Conservation (phyloP, 495 filamentous ascomycete genomes). For the Glarea lozoyensis region DNA sequence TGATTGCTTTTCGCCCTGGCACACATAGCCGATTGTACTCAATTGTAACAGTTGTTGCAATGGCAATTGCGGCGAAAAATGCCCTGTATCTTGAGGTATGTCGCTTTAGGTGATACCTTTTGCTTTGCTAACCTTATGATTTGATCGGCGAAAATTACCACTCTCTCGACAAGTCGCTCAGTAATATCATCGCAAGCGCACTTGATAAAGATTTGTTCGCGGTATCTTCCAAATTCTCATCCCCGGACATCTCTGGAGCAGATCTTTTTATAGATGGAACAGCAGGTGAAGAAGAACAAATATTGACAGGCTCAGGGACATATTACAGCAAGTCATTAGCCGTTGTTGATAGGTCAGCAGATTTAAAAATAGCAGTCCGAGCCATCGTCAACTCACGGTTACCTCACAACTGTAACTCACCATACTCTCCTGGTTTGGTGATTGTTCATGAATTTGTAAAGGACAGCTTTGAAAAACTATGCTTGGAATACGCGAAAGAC, state of each 20-base stretch:
- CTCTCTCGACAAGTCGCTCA: neutral
- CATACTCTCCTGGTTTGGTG: neutral
- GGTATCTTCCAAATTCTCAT: neutral
- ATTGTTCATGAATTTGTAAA: neutral
- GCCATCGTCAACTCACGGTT: neutral
- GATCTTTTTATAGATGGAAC: neutral
- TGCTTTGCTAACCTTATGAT: too few species aligned
- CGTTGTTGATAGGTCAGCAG: neutral
- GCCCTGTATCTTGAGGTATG: conserved; percentile 15
- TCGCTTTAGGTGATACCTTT: too few species aligned
- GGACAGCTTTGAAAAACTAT: neutral
- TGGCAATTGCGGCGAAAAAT: conserved; percentile 14
- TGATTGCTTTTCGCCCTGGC: conserved; percentile 5
- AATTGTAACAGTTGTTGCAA: conserved; percentile 1
- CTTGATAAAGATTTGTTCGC: neutral
- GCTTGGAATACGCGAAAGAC: neutral
- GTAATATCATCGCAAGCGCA: neutral
- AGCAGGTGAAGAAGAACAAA: too few species aligned
- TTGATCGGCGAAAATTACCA: too few species aligned
- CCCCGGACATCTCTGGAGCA: neutral
- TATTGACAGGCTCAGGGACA: neutral
- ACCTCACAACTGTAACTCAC: neutral
- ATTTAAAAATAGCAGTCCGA: neutral
- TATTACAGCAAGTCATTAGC: neutral
- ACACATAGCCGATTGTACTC: conserved; percentile 14